These are phyloP conservation scores for Lodderomyces beijingensis DNA, from an alignment of 1,139 yeast genomes.

Conservation along the genomic window DNA sequence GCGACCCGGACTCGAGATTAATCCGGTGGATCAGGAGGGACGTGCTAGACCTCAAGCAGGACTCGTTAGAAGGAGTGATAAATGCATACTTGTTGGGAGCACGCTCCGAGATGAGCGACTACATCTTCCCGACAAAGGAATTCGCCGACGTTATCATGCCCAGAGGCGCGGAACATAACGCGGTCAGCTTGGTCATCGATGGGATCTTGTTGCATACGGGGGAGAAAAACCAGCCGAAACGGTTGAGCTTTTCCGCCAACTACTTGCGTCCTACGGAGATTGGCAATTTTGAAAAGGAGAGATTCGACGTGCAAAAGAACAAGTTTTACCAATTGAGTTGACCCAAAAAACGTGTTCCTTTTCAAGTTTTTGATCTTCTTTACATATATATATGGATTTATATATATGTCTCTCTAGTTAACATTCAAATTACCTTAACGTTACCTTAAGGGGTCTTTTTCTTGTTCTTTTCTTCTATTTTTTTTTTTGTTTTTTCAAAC, in stretches of 20 bases:
- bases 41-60: slow-evolving; percentile 22
- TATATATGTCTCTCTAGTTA: too few relatives aligned
- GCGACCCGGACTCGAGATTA: slow-evolving; percentile 81
- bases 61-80: slow-evolving; percentile 47
- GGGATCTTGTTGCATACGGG: slow-evolving; percentile 47
- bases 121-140: slow-evolving; percentile 71
- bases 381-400: too few relatives aligned
- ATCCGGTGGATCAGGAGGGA: slow-evolving; percentile 65
- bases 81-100: slow-evolving; percentile 59
- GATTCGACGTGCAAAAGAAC: slow-evolving; percentile 45
- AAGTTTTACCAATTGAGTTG: slow-evolving; percentile 47
- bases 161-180: slow-evolving; percentile 60
- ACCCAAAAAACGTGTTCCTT: too few relatives aligned
- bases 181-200: slow-evolving; percentile 68
- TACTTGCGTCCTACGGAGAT: slow-evolving; percentile 23
- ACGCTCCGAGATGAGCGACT: slow-evolving; percentile 74
- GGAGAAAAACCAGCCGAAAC: slow-evolving; percentile 9
- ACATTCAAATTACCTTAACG: too few relatives aligned
- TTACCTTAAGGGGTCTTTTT: too few relatives aligned
- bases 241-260: slow-evolving; percentile 13
- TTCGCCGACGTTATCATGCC: slow-evolving; percentile 82
- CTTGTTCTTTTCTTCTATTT: slow-evolving; percentile 4
- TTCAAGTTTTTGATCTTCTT: too few relatives aligned
- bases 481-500: not conserved
- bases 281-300: slow-evolving; percentile 33